Base-by-base conservation (phyloP, 1,284 basidiomycete genomes). In the Cutaneotrichosporon sp. region DNA sequence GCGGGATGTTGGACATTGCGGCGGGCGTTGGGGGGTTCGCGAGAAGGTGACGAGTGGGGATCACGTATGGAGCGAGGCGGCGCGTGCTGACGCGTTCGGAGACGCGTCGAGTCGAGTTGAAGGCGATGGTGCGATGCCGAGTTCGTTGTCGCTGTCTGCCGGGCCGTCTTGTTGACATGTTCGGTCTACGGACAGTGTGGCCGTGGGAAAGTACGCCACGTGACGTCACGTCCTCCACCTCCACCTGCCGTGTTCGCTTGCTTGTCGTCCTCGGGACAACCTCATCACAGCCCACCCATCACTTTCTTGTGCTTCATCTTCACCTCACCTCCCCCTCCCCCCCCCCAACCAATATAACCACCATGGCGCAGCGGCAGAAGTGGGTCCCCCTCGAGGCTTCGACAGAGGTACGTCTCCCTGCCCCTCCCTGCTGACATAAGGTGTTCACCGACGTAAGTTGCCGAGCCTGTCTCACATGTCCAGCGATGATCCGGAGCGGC, bases 351-450 rank as follows among this genome's bases (percentile, higher is more conserved):
- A 42, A 14, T 18, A 42, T 24, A 34, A 9, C 2, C 27, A 55
- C n/a, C 16, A 61, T 59, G 71, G 59, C 72, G 18, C 69, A 71
- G 11, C 45, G 24, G 25, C 22, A 25, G 58, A 79, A 80, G 60
- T 91, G 89, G 89, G 85, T 91, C 54, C 89, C 89, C 9, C 82
- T 90, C 13, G 89, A 91, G 79, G 86, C 87, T 60, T 89, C 87
- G 66, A 89, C 89, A 60, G 86, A 90, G 62, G 89, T 89, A 71
- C 65, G 80, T 63, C 11, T 29, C 33, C 27, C 11, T 49, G 11
- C 2, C 16, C 0, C 0, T 11, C 3, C 3, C 3, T 0, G 36
- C 53, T 62, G 46, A 65, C 60, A 10, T 6, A 58, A 80, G 76
- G 78, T 80, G 1, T 81, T 80, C 71, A 80, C 79, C 67, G 72